Evolutionary conservation across 768 basidiomycete genomes (phyloP).

Genomic region (Termitomyces sp.): DNA sequence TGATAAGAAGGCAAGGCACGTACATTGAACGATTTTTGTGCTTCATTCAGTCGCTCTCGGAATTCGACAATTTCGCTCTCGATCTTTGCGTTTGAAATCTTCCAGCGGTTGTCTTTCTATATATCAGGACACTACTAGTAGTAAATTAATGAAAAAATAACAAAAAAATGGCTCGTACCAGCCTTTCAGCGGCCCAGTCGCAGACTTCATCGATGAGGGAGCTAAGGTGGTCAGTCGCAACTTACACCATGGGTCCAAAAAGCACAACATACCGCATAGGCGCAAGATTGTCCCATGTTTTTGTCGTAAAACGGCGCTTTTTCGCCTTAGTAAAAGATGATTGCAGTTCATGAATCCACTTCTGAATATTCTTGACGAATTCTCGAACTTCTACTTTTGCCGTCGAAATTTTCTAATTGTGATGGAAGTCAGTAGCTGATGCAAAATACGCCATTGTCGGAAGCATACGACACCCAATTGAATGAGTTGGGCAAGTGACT

Average conservation of each 20-base stretch:
- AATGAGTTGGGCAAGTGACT: conserved; percentile 14
- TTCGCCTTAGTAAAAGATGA: conserved; percentile 5
- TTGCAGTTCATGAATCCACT: conserved; percentile 16
- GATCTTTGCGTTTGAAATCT: conserved; percentile 1
- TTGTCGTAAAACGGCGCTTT: conserved; percentile 9
- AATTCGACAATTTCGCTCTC: conserved; percentile 12
- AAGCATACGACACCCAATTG: conserved; percentile 15
- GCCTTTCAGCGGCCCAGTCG: conserved; percentile 12
- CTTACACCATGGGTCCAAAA: neutral
- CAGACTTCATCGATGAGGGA: conserved; percentile 17
- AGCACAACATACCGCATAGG: conserved; percentile 14
- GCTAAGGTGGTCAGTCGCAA: neutral
- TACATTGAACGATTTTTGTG: conserved; percentile 12
- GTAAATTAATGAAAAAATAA: neutral
- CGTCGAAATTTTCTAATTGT: neutral
- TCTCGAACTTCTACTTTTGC: neutral
- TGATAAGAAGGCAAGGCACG: neutral
- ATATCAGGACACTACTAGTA: neutral
- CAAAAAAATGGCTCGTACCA: conserved; percentile 8
- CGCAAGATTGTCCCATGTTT: conserved; percentile 17
- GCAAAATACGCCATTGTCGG: neutral
- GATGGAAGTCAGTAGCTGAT: neutral
- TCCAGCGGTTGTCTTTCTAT: conserved; percentile 14
- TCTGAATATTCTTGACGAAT: conserved; percentile 13
- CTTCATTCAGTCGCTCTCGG: conserved; percentile 5